phyloP scores from a whole-genome alignment of 192 early-diverging fungal species.

The Umbelopsis sp. region DNA sequence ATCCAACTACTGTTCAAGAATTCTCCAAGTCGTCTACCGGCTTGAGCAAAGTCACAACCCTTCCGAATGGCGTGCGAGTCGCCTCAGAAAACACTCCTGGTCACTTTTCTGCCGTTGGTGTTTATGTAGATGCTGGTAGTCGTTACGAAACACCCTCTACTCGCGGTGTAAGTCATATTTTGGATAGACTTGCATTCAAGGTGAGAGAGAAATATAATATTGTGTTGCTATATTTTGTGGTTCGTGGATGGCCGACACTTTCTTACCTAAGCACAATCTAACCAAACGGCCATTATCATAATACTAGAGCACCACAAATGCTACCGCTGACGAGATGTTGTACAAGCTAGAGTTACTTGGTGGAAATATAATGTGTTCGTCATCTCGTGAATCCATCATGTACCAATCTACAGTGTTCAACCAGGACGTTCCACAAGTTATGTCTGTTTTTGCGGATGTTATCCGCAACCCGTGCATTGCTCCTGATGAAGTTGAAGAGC shows the following conservation, averaged over 20 bases:
- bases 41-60: slow-evolving; percentile 64
- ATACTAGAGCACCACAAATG: slow-evolving; percentile 64
- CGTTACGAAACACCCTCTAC: slow-evolving; percentile 76
- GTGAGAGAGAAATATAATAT: slow-evolving; percentile 33
- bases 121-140: slow-evolving; percentile 90
- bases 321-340: slow-evolving; percentile 70
- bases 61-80: slow-evolving; percentile 89
- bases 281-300: background rate
- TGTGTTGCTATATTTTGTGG: too few species aligned
- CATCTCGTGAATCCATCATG: slow-evolving; percentile 92
- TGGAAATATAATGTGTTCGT: slow-evolving; percentile 87
- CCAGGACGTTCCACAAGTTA: slow-evolving; percentile 73
- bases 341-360: slow-evolving; percentile 83
- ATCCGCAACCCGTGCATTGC: slow-evolving; percentile 75
- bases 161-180: slow-evolving; percentile 78
- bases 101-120: slow-evolving; percentile 89
- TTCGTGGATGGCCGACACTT: too few species aligned
- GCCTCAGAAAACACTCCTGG: slow-evolving; percentile 79
- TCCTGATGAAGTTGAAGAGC: slow-evolving; percentile 81
- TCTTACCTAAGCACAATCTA: too few species aligned
- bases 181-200: slow-evolving; percentile 95
- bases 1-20: slow-evolving; percentile 34
- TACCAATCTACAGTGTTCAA: slow-evolving; percentile 92
- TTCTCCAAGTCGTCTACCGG: slow-evolving; percentile 40
- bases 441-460: slow-evolving; percentile 79